These are phyloP conservation scores for Clarireedia paspali DNA, from an alignment of 2,329 filamentous ascomycete genomes.

Conservation along the genomic window DNA sequence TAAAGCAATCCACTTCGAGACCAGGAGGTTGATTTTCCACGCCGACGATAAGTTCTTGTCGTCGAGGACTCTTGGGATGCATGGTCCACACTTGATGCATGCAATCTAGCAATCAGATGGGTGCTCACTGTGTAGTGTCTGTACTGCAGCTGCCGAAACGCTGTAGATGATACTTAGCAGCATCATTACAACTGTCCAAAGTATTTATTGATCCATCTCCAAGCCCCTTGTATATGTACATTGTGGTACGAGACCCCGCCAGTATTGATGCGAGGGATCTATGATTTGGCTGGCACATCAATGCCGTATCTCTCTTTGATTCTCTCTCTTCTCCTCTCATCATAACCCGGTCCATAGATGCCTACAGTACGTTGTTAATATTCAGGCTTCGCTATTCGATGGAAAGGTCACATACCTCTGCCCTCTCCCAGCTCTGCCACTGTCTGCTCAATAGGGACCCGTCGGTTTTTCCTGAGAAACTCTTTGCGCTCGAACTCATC, in stretches of 20 bases:
- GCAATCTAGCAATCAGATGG: too few relatives aligned
- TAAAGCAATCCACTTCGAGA: too few relatives aligned
- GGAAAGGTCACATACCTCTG: slow-evolving; percentile 45
- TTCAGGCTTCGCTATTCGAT: background rate
- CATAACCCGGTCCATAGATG: slow-evolving; percentile 59
- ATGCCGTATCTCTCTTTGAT: slow-evolving; percentile 65
- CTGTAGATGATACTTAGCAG: too few relatives aligned
- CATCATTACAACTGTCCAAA: background rate
- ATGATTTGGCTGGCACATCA: slow-evolving; percentile 42
- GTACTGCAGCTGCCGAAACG: too few relatives aligned
- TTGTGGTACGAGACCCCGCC: slow-evolving; percentile 2
- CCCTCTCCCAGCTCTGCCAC: slow-evolving; percentile 62
- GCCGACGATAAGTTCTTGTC: too few relatives aligned
- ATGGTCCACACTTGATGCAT: too few relatives aligned
- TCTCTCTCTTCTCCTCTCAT: slow-evolving; percentile 57
- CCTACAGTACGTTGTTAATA: slow-evolving; percentile 36
- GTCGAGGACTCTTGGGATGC: too few relatives aligned
- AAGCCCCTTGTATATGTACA: slow-evolving; percentile 8
- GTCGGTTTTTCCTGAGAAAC: slow-evolving; percentile 51
- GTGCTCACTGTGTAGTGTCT: too few relatives aligned
- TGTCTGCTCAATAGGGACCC: slow-evolving; percentile 57
- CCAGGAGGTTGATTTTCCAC: too few relatives aligned
- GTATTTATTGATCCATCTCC: background rate
- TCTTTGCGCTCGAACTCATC: slow-evolving; percentile 60
- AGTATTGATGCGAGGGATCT: slow-evolving; percentile 9